Conservation (phyloP, 352 stramenopile genomes). For the Globisporangium cylindrosporum region DNA sequence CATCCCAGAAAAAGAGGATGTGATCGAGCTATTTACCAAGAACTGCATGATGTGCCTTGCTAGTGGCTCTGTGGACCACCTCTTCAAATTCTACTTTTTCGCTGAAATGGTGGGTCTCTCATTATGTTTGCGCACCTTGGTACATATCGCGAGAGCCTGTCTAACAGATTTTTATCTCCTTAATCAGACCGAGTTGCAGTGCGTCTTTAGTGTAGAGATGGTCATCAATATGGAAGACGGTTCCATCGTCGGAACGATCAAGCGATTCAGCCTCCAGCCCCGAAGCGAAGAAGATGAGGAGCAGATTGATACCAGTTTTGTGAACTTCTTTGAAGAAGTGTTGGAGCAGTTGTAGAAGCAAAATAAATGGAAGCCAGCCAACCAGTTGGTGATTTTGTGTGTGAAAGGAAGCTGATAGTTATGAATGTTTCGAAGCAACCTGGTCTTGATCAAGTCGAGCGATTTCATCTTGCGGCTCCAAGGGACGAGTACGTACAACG, state of each 20-base stretch:
- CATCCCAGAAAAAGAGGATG: conserved; percentile 65
- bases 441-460: background rate
- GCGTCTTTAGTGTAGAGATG: conserved; percentile 82
- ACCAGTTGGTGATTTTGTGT: conserved; percentile 6
- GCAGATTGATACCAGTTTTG: conserved; percentile 83
- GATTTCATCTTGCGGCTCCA: background rate
- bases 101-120: conserved; percentile 65
- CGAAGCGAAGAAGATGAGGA: conserved; percentile 63
- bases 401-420: background rate
- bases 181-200: conserved; percentile 59
- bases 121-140: background rate
- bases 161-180: background rate
- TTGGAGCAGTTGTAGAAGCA: conserved; percentile 59
- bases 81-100: conserved; percentile 89
- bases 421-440: background rate
- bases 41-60: conserved; percentile 79
- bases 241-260: conserved; percentile 59
- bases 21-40: conserved; percentile 70
- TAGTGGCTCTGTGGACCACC: conserved; percentile 60
- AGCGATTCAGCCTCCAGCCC: conserved; percentile 62
- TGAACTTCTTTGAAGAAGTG: conserved; percentile 79
- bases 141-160: background rate
- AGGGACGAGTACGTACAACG: background rate
- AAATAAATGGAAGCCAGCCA: conserved; percentile 9
- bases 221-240: conserved; percentile 59